Conservation (phyloP, 305 asterid species). For the Fraxinus sp. region DNA sequence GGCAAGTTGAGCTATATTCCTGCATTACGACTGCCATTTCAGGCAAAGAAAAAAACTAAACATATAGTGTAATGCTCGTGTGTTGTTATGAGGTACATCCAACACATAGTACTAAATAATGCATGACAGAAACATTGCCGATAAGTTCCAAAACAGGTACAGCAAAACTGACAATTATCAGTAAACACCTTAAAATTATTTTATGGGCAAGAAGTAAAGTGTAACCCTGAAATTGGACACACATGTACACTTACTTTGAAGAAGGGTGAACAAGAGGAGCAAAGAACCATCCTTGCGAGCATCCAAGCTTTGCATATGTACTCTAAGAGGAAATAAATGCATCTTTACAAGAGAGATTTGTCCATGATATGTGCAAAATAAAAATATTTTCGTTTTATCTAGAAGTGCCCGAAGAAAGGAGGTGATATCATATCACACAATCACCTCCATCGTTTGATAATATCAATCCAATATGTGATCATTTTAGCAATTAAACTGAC, state of each 20-base stretch:
- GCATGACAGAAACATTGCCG: not conserved
- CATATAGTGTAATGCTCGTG: not conserved
- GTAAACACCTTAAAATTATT: not conserved
- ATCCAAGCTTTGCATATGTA: conserved; percentile 79
- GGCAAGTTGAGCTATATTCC: conserved; percentile 79
- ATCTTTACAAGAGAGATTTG: conserved; percentile 11
- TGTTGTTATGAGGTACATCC: not conserved
- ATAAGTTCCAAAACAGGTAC: not conserved
- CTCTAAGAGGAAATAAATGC: conserved; percentile 43
- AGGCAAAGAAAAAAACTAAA: not conserved
- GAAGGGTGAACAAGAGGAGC: conserved; percentile 66
- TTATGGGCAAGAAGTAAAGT: conserved; percentile 1
- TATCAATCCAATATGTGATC: not conserved
- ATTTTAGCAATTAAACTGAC: not conserved
- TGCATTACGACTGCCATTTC: conserved; percentile 36
- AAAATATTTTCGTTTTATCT: not conserved
- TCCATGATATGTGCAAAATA: not conserved
- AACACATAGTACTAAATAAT: not conserved
- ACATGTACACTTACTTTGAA: conserved; percentile 42
- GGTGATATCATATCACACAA: not conserved
- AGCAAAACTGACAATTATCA: not conserved
- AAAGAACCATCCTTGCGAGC: conserved; percentile 75
- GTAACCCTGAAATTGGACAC: not conserved
- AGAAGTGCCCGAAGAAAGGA: not conserved
- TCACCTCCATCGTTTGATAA: not conserved